Evolutionary conservation across 2,329 filamentous ascomycete species (phyloP).

Genomic region (Botryotinia narcissicola): DNA sequence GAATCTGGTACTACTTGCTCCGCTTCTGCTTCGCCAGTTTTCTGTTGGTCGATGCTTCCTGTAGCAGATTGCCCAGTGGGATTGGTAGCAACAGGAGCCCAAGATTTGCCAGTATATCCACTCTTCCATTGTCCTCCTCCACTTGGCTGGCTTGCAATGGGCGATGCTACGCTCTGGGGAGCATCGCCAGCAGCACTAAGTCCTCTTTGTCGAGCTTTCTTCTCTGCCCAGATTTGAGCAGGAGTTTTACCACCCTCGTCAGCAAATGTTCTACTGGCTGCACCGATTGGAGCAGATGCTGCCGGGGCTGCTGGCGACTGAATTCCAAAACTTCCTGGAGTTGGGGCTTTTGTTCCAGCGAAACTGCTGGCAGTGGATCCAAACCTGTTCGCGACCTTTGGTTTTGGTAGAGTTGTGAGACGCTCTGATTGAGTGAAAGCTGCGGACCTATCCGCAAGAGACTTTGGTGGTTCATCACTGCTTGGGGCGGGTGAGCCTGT

Average conservation of each 20-base stretch:
- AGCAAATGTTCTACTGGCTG: constrained; percentile 88
- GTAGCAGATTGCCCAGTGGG: constrained; percentile 63
- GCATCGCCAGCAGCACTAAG: constrained; percentile 50
- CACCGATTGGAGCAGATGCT: constrained; percentile 62
- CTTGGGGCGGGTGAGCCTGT: constrained; percentile 40
- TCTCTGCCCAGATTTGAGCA: constrained; percentile 95
- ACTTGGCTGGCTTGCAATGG: constrained; percentile 66
- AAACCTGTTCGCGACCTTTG: constrained; percentile 91
- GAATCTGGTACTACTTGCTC: constrained; percentile 51
- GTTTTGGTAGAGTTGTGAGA: constrained; percentile 85
- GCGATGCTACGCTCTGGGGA: constrained; percentile 46
- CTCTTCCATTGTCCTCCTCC: constrained; percentile 82
- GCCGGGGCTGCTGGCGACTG: constrained; percentile 57
- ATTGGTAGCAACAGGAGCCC: constrained; percentile 78
- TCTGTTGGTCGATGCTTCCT: constrained; percentile 53
- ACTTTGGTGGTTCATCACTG: constrained; percentile 52
- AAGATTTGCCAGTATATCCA: constrained; percentile 84
- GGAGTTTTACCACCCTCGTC: constrained; percentile 95
- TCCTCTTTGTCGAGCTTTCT: constrained; percentile 78
- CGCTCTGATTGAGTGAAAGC: constrained; percentile 76
- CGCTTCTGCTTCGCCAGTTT: constrained; percentile 56
- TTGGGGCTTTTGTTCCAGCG: constrained; percentile 83
- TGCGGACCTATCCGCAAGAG: constrained; percentile 71
- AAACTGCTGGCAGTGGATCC: constrained; percentile 67
- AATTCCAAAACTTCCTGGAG: constrained; percentile 67